Percentiles rank a stretch among this genome's conserved stretches.
Evolutionary conservation across 2,329 filamentous ascomycete species (phyloP).

Genomic region (Phoma sp.): DNA sequence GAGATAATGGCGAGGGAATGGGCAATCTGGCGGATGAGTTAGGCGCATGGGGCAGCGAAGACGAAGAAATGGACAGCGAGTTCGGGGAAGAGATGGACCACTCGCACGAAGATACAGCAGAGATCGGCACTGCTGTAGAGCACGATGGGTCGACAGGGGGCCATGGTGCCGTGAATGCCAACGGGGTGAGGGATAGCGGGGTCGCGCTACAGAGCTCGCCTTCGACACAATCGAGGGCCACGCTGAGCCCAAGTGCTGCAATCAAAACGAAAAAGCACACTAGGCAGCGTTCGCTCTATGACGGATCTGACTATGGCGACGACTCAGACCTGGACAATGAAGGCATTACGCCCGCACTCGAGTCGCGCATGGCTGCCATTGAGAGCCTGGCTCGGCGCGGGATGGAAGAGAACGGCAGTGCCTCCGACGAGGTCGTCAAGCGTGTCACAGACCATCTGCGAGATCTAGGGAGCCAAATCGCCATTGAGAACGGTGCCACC

Average conservation of each 20-base stretch:
- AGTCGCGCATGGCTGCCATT: constrained; percentile 73
- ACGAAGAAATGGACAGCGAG: constrained; percentile 58
- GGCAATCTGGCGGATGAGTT: constrained; percentile 84
- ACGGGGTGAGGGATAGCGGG: constrained; percentile 53
- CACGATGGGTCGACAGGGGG: constrained; percentile 41
- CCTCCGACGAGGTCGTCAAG: constrained; percentile 69
- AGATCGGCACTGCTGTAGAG: constrained; percentile 43
- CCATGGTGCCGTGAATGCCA: constrained; percentile 24
- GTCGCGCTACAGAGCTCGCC: constrained; percentile 52
- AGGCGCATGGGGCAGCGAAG: constrained; percentile 67
- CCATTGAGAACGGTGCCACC: constrained; percentile 73
- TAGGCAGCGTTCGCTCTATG: constrained; percentile 62
- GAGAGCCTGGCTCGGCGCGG: constrained; percentile 69
- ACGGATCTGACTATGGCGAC: constrained; percentile 76
- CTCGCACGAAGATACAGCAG: constrained; percentile 26
- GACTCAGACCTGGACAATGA: constrained; percentile 72
- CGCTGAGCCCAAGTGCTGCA: constrained; percentile 48
- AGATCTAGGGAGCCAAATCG: constrained; percentile 74
- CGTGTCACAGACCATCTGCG: constrained; percentile 72
- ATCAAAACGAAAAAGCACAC: constrained; percentile 45
- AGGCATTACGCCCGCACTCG: constrained; percentile 70
- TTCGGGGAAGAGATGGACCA: constrained; percentile 43
- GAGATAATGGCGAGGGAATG: constrained; percentile 61
- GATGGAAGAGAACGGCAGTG: constrained; percentile 69
- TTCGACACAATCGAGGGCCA: constrained; percentile 40